phyloP scores from a whole-genome alignment of 768 basidiomycete species.

The Phlebiopsis gigantea region DNA sequence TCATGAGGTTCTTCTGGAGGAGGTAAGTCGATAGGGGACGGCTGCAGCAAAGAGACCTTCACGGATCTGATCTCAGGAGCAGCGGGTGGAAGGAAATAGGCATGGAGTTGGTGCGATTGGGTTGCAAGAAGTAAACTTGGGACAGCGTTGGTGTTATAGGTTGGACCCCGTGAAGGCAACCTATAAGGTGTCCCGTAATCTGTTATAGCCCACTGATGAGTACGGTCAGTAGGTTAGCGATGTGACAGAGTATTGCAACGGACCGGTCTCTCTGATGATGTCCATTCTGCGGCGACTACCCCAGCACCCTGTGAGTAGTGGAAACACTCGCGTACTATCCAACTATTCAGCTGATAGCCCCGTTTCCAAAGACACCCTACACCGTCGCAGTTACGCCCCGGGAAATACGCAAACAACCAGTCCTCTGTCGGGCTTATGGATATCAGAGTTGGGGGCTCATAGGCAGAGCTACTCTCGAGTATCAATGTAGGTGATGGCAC shows the following conservation, averaged over 20 bases:
- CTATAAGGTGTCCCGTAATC: constrained; percentile 43
- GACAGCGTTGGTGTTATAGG: constrained; percentile 46
- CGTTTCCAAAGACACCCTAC: constrained; percentile 63
- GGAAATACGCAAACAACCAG: constrained; percentile 75
- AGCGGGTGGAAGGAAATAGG: constrained; percentile 50
- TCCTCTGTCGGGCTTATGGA: constrained; percentile 52
- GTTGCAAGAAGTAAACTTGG: constrained; percentile 45
- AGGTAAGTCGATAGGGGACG: not conserved
- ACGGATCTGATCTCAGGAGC: constrained; percentile 38
- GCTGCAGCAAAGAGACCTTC: constrained; percentile 41
- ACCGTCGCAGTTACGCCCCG: constrained; percentile 50
- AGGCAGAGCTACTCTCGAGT: constrained; percentile 39
- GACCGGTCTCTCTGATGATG: constrained; percentile 57
- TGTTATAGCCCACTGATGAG: constrained; percentile 47
- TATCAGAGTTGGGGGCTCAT: constrained; percentile 58
- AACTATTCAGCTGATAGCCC: constrained; percentile 53
- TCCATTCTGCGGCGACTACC: constrained; percentile 60
- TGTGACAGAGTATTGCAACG: constrained; percentile 8
- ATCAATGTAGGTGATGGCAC: constrained; percentile 51
- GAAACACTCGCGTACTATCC: constrained; percentile 58
- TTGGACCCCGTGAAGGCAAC: constrained; percentile 55
- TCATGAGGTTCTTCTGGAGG: not conserved
- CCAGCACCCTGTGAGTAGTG: constrained; percentile 44
- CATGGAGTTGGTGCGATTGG: constrained; percentile 50
- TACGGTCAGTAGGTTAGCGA: not conserved